phyloP scores from a whole-genome alignment of 305 asterid genomes.

The Solanum chacoense region DNA sequence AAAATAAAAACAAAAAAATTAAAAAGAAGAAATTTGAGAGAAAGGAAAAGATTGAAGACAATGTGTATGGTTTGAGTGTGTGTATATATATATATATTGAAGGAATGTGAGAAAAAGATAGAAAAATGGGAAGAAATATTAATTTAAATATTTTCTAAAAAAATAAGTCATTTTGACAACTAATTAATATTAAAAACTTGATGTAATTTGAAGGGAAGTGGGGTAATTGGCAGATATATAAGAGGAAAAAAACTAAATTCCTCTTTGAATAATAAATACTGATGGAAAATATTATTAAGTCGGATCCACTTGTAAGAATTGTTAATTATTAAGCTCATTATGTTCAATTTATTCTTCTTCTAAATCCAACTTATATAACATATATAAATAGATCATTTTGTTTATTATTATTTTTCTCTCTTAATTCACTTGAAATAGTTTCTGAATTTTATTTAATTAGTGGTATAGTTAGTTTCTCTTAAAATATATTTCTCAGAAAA shows the following conservation, averaged over 20 bases:
- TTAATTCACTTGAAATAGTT: neutral
- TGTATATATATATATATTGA: neutral
- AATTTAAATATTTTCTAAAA: neutral
- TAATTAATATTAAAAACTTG: neutral
- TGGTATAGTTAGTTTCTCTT: neutral
- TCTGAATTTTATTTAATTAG: neutral
- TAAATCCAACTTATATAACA: neutral
- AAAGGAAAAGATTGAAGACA: neutral
- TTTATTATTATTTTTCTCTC: neutral
- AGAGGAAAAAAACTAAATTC: neutral
- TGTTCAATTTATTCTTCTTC: neutral
- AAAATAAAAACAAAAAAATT: too few relatives aligned
- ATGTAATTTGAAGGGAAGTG: neutral
- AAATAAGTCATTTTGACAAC: neutral
- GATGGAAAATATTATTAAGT: neutral
- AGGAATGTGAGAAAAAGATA: neutral
- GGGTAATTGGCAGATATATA: neutral
- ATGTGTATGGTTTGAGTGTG: neutral
- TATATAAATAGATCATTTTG: neutral
- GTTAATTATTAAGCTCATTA: neutral
- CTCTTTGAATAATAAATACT: neutral
- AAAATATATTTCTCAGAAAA: neutral
- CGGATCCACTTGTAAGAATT: neutral
- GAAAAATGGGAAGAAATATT: neutral
- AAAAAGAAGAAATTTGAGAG: neutral